Evolutionary conservation across 2,329 filamentous ascomycete species (phyloP), one percentile per base, ranked within the genome.

Genomic region (Colletotrichum shisoi): DNA sequence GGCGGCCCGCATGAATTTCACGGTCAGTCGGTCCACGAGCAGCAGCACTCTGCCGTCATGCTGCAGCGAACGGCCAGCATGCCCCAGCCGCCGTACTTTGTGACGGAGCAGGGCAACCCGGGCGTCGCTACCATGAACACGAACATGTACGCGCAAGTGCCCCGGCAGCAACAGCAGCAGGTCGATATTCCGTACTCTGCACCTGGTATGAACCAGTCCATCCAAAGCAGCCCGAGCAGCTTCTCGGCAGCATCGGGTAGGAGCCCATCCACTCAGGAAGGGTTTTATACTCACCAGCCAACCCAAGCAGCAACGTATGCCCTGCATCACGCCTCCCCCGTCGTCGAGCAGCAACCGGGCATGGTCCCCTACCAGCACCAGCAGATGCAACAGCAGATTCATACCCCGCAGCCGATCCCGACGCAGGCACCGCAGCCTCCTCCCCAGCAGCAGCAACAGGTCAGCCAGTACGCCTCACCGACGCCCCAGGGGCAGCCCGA

Each of bases 101-200:
- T 89, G 37, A 83, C 87, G 1, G 87, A 89, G 63, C 85, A 87
- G 70, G 83, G 81, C 73, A 88, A 88, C 71, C 86, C 87, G 11
- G 85, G 83, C 13, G 83, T 89, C 6, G 86, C 85, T 39, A 89
- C 85, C 13, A 84, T 89, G 82, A 86, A 84, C 75, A 82, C 85
- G 12, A 82, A 79, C 7, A 77, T 86, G 54, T 86, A 86, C 74
- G 64, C 61, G 39, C 83, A 85, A 57, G 79, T 86, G 57, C 80
- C 82, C n/a, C 80, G 81, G 42, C 81, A 82, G 70, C 66, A 68
- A 39, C 61, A 68, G 57, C 49, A 57, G 52, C 80, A 82, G 53
- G 77, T 80, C 31, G 83, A 84, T 63, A 83, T 87, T 24, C 78
- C 85, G 0, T 86, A 84, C 70, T 78, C 79, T n/a, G 72, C 80